These are phyloP conservation scores for Pseudogymnoascus sp. DNA, from an alignment of 2,329 filamentous ascomycete genomes.

Conservation along the genomic window DNA sequence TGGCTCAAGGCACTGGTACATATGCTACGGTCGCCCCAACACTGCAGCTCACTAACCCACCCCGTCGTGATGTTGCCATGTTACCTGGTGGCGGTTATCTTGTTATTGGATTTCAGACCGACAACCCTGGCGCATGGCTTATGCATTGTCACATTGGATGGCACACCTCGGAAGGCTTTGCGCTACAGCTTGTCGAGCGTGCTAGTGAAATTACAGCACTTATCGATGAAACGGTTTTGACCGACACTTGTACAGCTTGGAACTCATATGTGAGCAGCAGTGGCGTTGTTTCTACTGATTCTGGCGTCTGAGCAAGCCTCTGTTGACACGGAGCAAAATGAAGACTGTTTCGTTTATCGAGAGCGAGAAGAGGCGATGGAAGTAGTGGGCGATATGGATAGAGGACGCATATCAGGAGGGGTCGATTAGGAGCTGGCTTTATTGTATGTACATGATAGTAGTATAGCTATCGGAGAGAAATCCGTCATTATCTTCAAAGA, in stretches of 20 bases:
- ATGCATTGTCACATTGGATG: slow-evolving; percentile 37
- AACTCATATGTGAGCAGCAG: slow-evolving; percentile 21
- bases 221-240: slow-evolving; percentile 21
- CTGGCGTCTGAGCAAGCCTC: slow-evolving; percentile 22
- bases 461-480: background rate
- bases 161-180: slow-evolving; percentile 48
- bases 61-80: slow-evolving; percentile 45
- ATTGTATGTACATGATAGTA: background rate
- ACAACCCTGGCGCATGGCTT: slow-evolving; percentile 29
- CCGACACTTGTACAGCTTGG: slow-evolving; percentile 24
- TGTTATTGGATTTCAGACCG: slow-evolving; percentile 27
- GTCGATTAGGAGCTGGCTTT: background rate
- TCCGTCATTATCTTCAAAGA: background rate
- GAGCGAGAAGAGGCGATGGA: background rate
- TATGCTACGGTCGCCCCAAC: slow-evolving; percentile 30
- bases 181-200: slow-evolving; percentile 43
- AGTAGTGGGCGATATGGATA: background rate
- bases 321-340: background rate
- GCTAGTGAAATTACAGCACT: slow-evolving; percentile 14
- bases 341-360: background rate
- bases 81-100: slow-evolving; percentile 31
- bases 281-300: slow-evolving; percentile 11
- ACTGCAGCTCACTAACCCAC: slow-evolving; percentile 36
- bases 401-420: background rate
- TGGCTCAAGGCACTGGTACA: slow-evolving; percentile 39